Base-by-base conservation (phyloP, 352 stramenopile species). In the Phytophthora podocarpi region DNA sequence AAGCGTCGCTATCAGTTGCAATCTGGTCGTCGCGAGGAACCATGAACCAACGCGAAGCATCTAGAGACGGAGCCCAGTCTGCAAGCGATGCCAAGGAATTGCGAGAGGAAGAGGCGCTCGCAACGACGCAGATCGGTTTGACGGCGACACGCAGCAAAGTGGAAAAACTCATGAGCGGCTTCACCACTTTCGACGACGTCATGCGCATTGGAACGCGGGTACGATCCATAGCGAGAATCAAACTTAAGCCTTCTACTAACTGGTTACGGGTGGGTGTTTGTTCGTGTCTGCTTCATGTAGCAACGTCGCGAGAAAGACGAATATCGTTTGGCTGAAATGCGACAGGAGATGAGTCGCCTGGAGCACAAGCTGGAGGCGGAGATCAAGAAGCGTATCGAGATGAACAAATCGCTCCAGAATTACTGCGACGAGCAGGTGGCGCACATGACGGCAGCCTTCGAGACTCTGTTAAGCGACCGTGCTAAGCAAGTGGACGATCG, bases 341-440 rank as follows among this genome's bases (percentile, higher is more conserved):
- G 87, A 37, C 87, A 97, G 23, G 88, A 98, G 64, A 97, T 98
- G 76, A 86, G 70, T 43, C 80, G 86, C 0, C 68, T 98, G 9
- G 94, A 98, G 74, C 69, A 87, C 61, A 93, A 94, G 10, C 77
- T 98, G n/a, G 86, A 96, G 24, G 84, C 88, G 5, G 93, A 98
- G 78, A 96, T 93, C 43, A 96, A 97, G 72, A 90, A 96, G 64
- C 90, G 95, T n/a, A 81, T 98, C 21, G 91, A 98, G 72, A 97
- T 97, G 72, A 98, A 96, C 65, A 96, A 97, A 58, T 91, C 82
- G 50, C 68, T 98, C 18, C 85, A 98, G 60, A 88, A 89, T 43
- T 90, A 92, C 43, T 97, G 91, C 57, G 90, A 93, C 43, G 82
- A 96, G 66, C 87, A 96, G 64, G 89, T 98, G 13, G 65, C 80